Evolutionary conservation across 768 basidiomycete species (phyloP).

Genomic region (Kondoa malvinella): DNA sequence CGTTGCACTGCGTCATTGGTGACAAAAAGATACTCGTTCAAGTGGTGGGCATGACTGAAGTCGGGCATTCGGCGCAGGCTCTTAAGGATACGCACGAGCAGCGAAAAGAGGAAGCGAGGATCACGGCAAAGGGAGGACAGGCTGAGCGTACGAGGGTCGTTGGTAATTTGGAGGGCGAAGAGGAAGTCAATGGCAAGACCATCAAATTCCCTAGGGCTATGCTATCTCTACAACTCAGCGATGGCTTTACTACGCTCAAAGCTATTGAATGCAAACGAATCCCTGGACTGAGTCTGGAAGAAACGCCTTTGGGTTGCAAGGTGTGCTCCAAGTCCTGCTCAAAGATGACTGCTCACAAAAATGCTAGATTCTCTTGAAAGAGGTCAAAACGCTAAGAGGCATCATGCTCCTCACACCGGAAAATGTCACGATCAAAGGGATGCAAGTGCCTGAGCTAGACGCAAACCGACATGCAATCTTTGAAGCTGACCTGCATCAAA

Average conservation of each 20-base stretch:
- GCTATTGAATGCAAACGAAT: conserved; percentile 65
- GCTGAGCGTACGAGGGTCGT: conserved; percentile 26
- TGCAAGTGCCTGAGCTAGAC: background rate
- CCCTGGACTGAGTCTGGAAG: conserved; percentile 50
- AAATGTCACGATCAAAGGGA: background rate
- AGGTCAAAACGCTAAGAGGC: background rate
- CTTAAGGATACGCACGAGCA: conserved; percentile 53
- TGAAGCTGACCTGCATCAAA: background rate
- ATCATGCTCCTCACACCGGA: background rate
- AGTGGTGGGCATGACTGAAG: conserved; percentile 59
- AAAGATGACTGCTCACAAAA: background rate
- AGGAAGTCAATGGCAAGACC: conserved; percentile 42
- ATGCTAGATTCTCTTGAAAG: background rate
- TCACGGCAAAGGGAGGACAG: conserved; percentile 22
- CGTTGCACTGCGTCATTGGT: background rate
- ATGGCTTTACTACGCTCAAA: conserved; percentile 50
- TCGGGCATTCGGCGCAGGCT: conserved; percentile 64
- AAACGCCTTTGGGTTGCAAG: conserved; percentile 68
- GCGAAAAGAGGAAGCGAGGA: conserved; percentile 47
- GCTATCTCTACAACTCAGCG: conserved; percentile 56
- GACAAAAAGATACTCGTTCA: conserved; percentile 46
- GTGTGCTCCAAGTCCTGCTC: conserved; percentile 33
- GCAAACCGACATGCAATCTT: background rate
- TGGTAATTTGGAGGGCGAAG: conserved; percentile 37
- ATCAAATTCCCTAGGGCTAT: conserved; percentile 68